Conservation (phyloP, 2,329 filamentous ascomycete species). For the Fusarium sp. region DNA sequence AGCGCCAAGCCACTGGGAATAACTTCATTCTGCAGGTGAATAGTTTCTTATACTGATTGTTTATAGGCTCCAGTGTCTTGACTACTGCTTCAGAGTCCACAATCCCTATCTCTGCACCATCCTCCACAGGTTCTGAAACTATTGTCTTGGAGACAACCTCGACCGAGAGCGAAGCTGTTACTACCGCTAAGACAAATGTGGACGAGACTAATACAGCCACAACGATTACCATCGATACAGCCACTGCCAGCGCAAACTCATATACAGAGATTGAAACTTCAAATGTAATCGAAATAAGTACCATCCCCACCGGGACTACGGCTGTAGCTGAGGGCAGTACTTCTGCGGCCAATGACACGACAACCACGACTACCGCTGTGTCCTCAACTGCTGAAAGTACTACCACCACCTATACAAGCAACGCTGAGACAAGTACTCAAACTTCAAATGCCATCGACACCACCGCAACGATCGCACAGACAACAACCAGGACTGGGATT, state of each 20-base stretch:
- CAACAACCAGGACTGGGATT: not conserved
- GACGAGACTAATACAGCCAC: not conserved
- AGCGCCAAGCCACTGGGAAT: not conserved
- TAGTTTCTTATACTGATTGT: not conserved
- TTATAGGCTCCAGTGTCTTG: not conserved
- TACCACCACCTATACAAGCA: accelerated
- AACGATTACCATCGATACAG: not conserved
- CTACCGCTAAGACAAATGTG: accelerated
- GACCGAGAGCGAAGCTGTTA: not conserved
- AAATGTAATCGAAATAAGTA: not conserved
- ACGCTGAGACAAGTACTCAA: accelerated
- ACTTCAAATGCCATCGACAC: not conserved
- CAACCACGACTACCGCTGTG: not conserved
- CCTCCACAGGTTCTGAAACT: not conserved
- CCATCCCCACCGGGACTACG: accelerated
- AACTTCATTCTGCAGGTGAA: not conserved
- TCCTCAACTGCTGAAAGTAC: accelerated
- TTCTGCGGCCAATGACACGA: not conserved
- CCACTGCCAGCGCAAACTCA: accelerated
- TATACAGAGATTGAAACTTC: too few species aligned
- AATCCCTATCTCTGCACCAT: accelerated
- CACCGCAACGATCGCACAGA: accelerated
- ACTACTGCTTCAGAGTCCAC: not conserved
- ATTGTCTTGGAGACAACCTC: too few species aligned
- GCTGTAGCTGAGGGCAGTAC: not conserved